Conservation (phyloP, 2,329 filamentous ascomycete genomes). For the Penicillium sp. region DNA sequence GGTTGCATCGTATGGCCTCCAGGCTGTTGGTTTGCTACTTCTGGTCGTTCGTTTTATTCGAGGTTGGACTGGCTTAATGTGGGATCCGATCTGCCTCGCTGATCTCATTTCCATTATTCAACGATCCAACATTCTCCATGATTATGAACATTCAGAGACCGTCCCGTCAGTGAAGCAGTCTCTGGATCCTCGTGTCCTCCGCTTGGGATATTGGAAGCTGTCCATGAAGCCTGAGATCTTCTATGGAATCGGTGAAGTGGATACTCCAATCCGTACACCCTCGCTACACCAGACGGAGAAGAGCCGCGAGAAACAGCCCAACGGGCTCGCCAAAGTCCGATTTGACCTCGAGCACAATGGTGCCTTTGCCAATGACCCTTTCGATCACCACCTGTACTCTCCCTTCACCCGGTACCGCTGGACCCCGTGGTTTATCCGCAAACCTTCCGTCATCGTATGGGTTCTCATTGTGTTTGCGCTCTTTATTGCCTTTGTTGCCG, state of each 20-base stretch:
- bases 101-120: constrained; percentile 78
- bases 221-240: constrained; percentile 69
- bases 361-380: constrained; percentile 44
- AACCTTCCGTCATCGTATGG: constrained; percentile 66
- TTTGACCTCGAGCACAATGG: constrained; percentile 43
- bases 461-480: constrained; percentile 62
- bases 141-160: constrained; percentile 71
- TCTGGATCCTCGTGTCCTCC: constrained; percentile 61
- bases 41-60: constrained; percentile 66
- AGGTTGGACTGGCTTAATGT: constrained; percentile 73
- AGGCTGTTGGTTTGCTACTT: constrained; percentile 60
- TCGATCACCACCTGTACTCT: constrained; percentile 54
- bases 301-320: constrained; percentile 30
- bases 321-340: constrained; percentile 36
- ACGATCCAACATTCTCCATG: constrained; percentile 73
- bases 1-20: constrained; percentile 70
- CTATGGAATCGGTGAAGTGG: constrained; percentile 74
- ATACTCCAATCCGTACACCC: constrained; percentile 52
- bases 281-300: constrained; percentile 34
- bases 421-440: constrained; percentile 75
- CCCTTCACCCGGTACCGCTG: constrained; percentile 63
- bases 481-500: constrained; percentile 69
- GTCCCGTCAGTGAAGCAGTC: constrained; percentile 50
- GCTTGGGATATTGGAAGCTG: constrained; percentile 84
- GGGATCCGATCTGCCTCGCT: constrained; percentile 81